Percentiles rank a stretch among this genome's conserved stretches.
Evolutionary conservation across 768 basidiomycete species (phyloP).

Genomic region (Podaxis sp.): DNA sequence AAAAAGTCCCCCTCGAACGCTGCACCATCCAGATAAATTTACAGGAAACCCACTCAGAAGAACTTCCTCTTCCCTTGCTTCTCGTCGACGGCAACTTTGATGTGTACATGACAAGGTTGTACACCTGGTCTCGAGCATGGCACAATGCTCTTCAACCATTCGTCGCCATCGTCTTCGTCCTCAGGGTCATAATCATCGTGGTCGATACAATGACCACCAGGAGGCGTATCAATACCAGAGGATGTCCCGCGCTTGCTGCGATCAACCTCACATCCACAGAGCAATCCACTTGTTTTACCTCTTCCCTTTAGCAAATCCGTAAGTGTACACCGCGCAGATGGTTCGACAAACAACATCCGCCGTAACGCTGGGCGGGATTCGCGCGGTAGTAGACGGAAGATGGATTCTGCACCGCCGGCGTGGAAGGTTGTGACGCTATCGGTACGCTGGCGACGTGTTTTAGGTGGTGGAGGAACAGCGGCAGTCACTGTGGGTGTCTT

Average conservation of each 20-base stretch:
- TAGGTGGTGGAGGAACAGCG: conserved; percentile 21
- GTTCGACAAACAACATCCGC: conserved; percentile 93
- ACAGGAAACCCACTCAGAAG: conserved; percentile 43
- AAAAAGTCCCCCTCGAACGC: not conserved
- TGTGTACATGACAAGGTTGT: conserved; percentile 61
- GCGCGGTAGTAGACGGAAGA: conserved; percentile 93
- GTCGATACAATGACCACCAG: conserved; percentile 53
- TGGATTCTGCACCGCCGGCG: conserved; percentile 83
- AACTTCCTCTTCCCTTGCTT: conserved; percentile 69
- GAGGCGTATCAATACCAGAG: conserved; percentile 34
- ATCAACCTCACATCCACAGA: conserved; percentile 70
- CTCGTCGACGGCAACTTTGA: conserved; percentile 73
- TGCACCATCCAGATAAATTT: conserved; percentile 2
- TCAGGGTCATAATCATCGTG: conserved; percentile 65
- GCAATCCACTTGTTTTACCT: conserved; percentile 70
- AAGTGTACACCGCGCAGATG: conserved; percentile 85
- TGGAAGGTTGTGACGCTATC: conserved; percentile 67
- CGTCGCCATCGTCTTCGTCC: conserved; percentile 80
- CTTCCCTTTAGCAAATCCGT: conserved; percentile 85
- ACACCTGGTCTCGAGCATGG: conserved; percentile 59
- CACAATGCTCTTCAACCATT: conserved; percentile 79
- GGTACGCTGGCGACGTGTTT: conserved; percentile 39
- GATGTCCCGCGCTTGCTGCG: conserved; percentile 13
- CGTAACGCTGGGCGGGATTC: conserved; percentile 89
- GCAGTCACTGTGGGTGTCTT: conserved; percentile 17